Evolutionary conservation across 2,329 filamentous ascomycete genomes (phyloP).

Genomic region (Cercospora zeina): DNA sequence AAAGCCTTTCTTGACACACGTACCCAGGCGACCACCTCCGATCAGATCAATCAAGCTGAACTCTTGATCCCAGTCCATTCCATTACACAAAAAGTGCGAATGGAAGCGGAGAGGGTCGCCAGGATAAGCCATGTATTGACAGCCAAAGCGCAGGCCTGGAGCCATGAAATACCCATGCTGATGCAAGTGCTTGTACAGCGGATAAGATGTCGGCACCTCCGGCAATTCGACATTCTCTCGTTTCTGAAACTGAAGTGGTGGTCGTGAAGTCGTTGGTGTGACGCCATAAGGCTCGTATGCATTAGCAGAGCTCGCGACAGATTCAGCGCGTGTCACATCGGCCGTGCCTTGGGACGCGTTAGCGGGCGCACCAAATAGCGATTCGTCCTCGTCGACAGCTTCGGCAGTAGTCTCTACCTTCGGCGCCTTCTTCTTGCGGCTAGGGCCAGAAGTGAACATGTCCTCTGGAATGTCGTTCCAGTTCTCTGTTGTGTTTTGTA

Average conservation of each 20-base stretch:
- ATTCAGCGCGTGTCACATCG: slow-evolving; percentile 20
- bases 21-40: slow-evolving; percentile 81
- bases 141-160: slow-evolving; percentile 90
- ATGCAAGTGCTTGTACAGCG: slow-evolving; percentile 79
- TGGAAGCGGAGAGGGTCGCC: slow-evolving; percentile 94
- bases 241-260: slow-evolving; percentile 41
- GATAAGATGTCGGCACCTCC: slow-evolving; percentile 59
- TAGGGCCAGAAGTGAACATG: slow-evolving; percentile 33
- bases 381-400: slow-evolving; percentile 33
- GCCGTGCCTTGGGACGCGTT: slow-evolving; percentile 26
- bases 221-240: slow-evolving; percentile 28
- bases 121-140: slow-evolving; percentile 91
- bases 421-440: slow-evolving; percentile 25
- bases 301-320: slow-evolving; percentile 20
- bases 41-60: slow-evolving; percentile 83
- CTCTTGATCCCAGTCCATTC: slow-evolving; percentile 82
- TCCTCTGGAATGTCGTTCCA: slow-evolving; percentile 43
- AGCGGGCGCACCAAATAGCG: slow-evolving; percentile 34
- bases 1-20: slow-evolving; percentile 94
- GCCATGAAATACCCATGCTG: slow-evolving; percentile 79
- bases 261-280: slow-evolving; percentile 54
- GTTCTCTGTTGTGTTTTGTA: slow-evolving; percentile 36
- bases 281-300: slow-evolving; percentile 38
- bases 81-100: slow-evolving; percentile 87
- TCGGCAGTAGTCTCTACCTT: slow-evolving; percentile 23